phyloP scores from a whole-genome alignment of 768 basidiomycete species.

The Russula emetica region DNA sequence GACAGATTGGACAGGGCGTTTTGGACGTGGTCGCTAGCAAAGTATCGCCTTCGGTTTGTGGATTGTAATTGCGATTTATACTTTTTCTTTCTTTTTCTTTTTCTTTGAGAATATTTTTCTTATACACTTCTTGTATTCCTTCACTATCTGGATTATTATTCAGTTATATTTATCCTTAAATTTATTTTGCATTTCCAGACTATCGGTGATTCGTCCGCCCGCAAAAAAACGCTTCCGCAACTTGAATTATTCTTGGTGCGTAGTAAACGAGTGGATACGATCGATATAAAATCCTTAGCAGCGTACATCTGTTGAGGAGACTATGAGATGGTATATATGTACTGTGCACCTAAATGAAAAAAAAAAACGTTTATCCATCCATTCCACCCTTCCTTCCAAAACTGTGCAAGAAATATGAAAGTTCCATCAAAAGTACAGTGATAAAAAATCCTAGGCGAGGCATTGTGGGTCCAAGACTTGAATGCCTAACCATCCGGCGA shows the following conservation, averaged over 20 bases:
- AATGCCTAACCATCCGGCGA: conserved; percentile 44
- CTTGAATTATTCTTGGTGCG: too few relatives aligned
- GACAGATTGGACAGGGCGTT: conserved; percentile 29
- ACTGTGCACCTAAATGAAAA: not conserved
- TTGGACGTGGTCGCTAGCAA: conserved; percentile 32
- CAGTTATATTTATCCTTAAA: not conserved
- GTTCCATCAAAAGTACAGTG: conserved; percentile 25
- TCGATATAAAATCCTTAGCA: not conserved
- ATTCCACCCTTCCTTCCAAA: not conserved
- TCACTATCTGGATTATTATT: not conserved
- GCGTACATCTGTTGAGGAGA: conserved; percentile 3
- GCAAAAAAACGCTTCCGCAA: too few relatives aligned
- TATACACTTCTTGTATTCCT: not conserved
- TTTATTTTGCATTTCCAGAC: not conserved
- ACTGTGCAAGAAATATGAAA: conserved; percentile 23
- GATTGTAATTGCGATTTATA: conserved; percentile 9
- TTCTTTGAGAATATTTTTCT: not conserved
- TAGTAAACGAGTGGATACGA: not conserved
- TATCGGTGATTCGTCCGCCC: too few relatives aligned
- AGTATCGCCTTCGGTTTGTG: conserved; percentile 31
- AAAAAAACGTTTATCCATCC: not conserved
- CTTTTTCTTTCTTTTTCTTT: not conserved
- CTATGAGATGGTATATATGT: not conserved
- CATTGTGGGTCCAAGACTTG: conserved; percentile 55
- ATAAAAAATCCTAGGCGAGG: conserved; percentile 27